Evolutionary conservation across 2,329 filamentous ascomycete species (phyloP), one percentile per base, ranked within the genome.

Genomic region (Alternaria tenuissima): DNA sequence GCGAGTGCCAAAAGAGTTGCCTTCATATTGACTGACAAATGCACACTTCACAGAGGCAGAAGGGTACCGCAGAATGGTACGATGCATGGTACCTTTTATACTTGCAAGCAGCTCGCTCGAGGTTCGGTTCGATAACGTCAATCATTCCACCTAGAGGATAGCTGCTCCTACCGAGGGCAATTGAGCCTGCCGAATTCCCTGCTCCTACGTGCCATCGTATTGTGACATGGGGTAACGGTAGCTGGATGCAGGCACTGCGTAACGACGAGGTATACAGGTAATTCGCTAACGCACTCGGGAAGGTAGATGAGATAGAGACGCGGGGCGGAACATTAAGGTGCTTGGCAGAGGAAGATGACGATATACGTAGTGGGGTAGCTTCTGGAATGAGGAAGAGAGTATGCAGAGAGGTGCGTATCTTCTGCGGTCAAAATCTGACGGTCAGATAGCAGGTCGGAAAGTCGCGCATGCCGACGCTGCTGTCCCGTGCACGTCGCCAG

Each of bases 281-380:
- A 69, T 51, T 65, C 57, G 66, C 66, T 68, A 66, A 64, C 75
- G 71, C 55, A 34, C 66, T 68, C 52, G 20, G 74, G 75, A 70
- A 78, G 75, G 74, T 76, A 60, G 57, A n/a, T 60, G 52, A 57
- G 67, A 60, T 62, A 59, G 41, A 34, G 49, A 52, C 51, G 65
- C 62, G 66, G 63, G 63, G 65, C 57, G 56, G 54, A 65, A 39
- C 16, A 47, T 60, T 46, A 52, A 52, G 41, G 52, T 63, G 46
- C 71, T 74, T 74, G 69, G 72, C 72, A 53, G 63, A 16, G 44
- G 56, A 55, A 46, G 26, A 74, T 74, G 72, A 74, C 72, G 69
- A 61, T 59, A 63, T 64, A 16, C 16, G 28, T 44, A 26, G 38
- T 44, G 36, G 56, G 56, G 36, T 55, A 53, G 51, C 59, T 55